Evolutionary conservation across 2,329 filamentous ascomycete species (phyloP), one percentile per base, ranked within the genome.

Genomic region (Botrytis hyacinthi): DNA sequence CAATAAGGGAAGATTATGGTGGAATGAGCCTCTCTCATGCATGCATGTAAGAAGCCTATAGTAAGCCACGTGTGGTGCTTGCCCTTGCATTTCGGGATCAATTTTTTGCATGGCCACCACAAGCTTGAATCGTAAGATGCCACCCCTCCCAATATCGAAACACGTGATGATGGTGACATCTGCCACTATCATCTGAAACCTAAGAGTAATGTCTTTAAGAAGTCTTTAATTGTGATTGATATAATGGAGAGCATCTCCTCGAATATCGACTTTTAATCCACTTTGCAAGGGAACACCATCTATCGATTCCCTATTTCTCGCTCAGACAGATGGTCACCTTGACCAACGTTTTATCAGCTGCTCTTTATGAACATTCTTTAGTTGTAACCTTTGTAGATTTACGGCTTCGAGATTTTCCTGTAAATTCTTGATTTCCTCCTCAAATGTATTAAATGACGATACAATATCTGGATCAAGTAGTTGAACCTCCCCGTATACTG

Each of bases 381-480:
- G 81, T 40, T 80, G 77, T 8, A 83, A 78, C 48, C 80, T 81
- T 62, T 81, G 82, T 9, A 83, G 76, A 70, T 82, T 79, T 1
- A 83, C 77, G 44, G 80, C 80, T 29, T 81, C 83, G 5, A 83
- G 76, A 44, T 78, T 77, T 22, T 73, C 73, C 54, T 86, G 82
- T 0, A 85, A 79, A 20, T 76, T 78, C 6, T 81, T 80, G 37
- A 88, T 76, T 69, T 82, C 83, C 42, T 76, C 68, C 67, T 81
- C 78, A 42, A 82, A 78, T 32, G 71, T 74, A 22, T 80, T 79
- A n/a, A 90, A 85, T 2, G 85, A 86, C 3, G 80, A 82, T 72
- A 88, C 85, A 54, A 88, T 85, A 42, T 88, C 86, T 0, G 85
- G 83, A 76, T 90, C 88, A 9, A 85, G 81, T 9, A 90, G 83